Evolutionary conservation across 1,139 yeast species (phyloP).

Genomic region (Lodderomyces theae): DNA sequence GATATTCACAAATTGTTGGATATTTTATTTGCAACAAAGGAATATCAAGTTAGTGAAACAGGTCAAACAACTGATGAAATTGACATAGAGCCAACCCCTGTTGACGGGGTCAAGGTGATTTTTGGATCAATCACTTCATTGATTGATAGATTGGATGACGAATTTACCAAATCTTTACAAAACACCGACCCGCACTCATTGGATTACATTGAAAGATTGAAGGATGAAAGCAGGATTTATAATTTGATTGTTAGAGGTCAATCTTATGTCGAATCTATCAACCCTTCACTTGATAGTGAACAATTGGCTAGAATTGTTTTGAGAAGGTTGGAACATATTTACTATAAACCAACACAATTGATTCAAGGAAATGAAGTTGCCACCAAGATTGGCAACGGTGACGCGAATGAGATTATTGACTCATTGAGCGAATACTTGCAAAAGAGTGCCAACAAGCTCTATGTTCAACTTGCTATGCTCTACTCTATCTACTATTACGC

Average conservation of each 20-base stretch:
- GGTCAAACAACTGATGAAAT: slow-evolving; percentile 78
- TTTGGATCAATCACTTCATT: slow-evolving; percentile 84
- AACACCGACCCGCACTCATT: slow-evolving; percentile 92
- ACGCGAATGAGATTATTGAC: slow-evolving; percentile 53
- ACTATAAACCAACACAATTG: slow-evolving; percentile 84
- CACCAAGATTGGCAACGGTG: slow-evolving; percentile 41
- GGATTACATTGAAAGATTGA: slow-evolving; percentile 87
- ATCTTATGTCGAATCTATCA: slow-evolving; percentile 70
- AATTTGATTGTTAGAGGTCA: slow-evolving; percentile 80
- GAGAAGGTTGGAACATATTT: slow-evolving; percentile 88
- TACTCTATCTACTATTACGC: slow-evolving; percentile 89
- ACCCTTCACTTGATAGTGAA: slow-evolving; percentile 48
- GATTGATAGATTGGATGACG: slow-evolving; percentile 94
- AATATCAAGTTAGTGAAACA: slow-evolving; percentile 71
- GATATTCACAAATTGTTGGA: slow-evolving; percentile 65
- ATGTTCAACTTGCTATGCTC: slow-evolving; percentile 71
- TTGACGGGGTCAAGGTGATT: slow-evolving; percentile 72
- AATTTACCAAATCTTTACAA: slow-evolving; percentile 83
- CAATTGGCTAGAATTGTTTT: slow-evolving; percentile 74
- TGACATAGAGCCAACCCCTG: slow-evolving; percentile 71
- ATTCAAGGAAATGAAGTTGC: slow-evolving; percentile 65
- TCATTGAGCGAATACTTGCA: slow-evolving; percentile 63
- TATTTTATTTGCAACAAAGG: slow-evolving; percentile 61
- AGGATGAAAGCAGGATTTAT: slow-evolving; percentile 81
- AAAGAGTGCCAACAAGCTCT: slow-evolving; percentile 35